These are phyloP conservation scores for Lathyrus aphaca DNA, from an alignment of 306 rosid genomes.

Conservation along the genomic window DNA sequence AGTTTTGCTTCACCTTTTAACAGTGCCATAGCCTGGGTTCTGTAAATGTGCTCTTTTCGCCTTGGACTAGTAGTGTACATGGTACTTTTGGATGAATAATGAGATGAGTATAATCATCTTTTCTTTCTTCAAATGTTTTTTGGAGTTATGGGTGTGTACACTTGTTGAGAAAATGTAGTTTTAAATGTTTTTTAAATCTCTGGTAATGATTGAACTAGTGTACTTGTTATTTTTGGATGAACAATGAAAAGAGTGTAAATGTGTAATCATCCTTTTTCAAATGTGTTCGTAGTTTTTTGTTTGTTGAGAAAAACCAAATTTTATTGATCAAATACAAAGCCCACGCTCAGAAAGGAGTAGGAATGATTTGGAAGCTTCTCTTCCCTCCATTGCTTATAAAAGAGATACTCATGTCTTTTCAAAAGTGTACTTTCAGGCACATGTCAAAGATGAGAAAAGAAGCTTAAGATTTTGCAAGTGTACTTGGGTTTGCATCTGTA, in stretches of 20 bases:
- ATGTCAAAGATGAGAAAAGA: too few species aligned
- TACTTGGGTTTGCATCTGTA: too few species aligned
- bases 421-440: too few species aligned
- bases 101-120: neutral
- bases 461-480: too few species aligned
- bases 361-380: too few species aligned
- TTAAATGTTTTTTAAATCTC: neutral
- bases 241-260: neutral
- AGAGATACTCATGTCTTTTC: too few species aligned
- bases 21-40: neutral
- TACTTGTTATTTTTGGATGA: neutral
- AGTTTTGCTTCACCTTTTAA: neutral
- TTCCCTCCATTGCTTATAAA: too few species aligned
- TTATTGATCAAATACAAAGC: too few species aligned
- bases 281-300: neutral
- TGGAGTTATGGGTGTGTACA: neutral
- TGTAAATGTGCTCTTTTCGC: neutral
- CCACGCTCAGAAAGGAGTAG: too few species aligned
- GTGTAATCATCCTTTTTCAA: neutral
- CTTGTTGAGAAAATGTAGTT: neutral
- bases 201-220: neutral
- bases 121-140: neutral
- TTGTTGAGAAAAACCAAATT: too few species aligned
- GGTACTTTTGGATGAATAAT: slow-evolving; percentile 2
- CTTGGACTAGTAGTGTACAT: neutral